Evolutionary conservation across 306 rosid species (phyloP).

Genomic region (Hippophae tibetana): DNA sequence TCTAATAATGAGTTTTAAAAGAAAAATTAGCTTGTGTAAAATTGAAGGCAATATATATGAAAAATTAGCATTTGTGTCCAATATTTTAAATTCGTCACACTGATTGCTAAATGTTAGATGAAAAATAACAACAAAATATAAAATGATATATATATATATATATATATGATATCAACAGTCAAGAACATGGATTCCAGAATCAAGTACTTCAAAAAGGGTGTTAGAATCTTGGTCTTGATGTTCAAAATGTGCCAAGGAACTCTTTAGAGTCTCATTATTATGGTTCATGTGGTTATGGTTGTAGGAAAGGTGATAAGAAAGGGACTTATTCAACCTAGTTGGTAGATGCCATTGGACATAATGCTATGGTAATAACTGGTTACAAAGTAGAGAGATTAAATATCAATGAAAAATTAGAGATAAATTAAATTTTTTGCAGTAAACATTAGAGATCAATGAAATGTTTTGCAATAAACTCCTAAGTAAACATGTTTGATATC

Average conservation of each 20-base stretch:
- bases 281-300: conserved; percentile 72
- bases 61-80: conserved; percentile 27
- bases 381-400: conserved; percentile 57
- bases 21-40: neutral
- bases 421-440: too few relatives aligned
- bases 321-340: conserved; percentile 83
- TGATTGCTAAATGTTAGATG: conserved; percentile 26
- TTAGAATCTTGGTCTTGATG: conserved; percentile 47
- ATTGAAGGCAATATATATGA: conserved; percentile 7
- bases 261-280: conserved; percentile 56
- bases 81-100: conserved; percentile 13
- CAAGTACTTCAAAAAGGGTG: conserved; percentile 78
- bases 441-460: neutral
- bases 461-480: too few relatives aligned
- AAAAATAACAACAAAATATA: conserved; percentile 22
- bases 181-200: conserved; percentile 67
- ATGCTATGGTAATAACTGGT: conserved; percentile 61
- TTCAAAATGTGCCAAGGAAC: conserved; percentile 61
- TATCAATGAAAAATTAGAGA: conserved; percentile 23
- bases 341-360: conserved; percentile 70
- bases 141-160: conserved; percentile 7
- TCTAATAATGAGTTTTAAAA: neutral
- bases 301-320: conserved; percentile 60
- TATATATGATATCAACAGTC: neutral
- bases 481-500: too few relatives aligned